Evolutionary conservation across 179 eudicot genomes (phyloP).

Genomic region (Corrigiola litoralis): DNA sequence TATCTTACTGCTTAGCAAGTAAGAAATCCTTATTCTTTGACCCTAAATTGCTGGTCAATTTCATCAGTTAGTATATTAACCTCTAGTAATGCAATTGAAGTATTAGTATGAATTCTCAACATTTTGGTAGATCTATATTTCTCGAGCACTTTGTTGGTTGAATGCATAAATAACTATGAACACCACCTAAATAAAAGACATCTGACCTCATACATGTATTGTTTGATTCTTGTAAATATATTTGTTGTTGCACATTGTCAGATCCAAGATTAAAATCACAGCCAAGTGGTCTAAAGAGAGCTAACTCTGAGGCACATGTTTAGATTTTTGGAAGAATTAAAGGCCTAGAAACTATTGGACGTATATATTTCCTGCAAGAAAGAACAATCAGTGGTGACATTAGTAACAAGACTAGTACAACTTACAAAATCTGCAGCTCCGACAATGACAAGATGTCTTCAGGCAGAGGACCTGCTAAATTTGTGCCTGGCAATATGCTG

Average conservation of each 20-base stretch:
- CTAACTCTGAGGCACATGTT: neutral
- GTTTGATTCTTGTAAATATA: too few relatives aligned
- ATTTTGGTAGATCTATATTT: too few relatives aligned
- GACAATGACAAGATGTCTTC: constrained; percentile 31
- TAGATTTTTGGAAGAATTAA: neutral
- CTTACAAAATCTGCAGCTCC: constrained; percentile 29
- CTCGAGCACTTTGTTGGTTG: too few relatives aligned
- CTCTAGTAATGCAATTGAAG: neutral
- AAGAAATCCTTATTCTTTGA: too few relatives aligned
- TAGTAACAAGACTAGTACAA: constrained; percentile 1
- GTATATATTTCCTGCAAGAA: neutral
- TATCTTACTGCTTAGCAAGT: too few relatives aligned
- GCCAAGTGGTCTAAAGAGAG: neutral
- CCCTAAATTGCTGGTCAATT: too few relatives aligned
- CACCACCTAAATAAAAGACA: too few relatives aligned
- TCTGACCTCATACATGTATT: too few relatives aligned
- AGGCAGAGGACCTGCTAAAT: constrained; percentile 27
- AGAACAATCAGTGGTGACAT: neutral
- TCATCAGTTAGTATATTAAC: neutral
- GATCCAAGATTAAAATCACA: neutral
- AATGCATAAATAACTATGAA: too few relatives aligned
- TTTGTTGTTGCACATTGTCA: neutral
- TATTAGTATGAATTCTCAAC: neutral
- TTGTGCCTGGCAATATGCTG: constrained; percentile 28
- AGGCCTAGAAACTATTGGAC: neutral